Base-by-base conservation (phyloP, 306 rosid genomes). In the Lagenaria siceraria region DNA sequence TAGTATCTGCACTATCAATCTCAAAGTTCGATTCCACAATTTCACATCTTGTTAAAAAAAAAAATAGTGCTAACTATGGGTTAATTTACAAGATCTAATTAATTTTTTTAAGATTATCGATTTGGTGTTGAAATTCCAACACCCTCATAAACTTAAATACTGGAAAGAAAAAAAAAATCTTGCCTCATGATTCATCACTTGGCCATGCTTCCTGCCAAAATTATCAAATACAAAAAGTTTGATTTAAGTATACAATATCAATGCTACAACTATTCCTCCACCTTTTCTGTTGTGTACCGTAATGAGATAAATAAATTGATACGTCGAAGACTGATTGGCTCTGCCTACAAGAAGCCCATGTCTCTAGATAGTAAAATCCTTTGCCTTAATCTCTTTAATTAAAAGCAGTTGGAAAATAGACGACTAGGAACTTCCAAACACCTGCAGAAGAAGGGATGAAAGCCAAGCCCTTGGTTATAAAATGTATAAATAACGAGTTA, bases 341-440 rank as follows among this genome's bases (percentile, higher is more conserved):
- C 36, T 12, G 75, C 13, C 56, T 43, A 22, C 55, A 42, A 40
- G 22, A 42, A 68, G 6, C 5, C n/a, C 35, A n/a, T 1, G 48
- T 42, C 48, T 52, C 33, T 24, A 12, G 11, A 24, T 1, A 10
- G 7, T 3, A 43, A n/a, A 66, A 43, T 4, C 35, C 10, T 3
- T n/a, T n/a, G n/a, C 24, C 36, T 5, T 71, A 42, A 13, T 17
- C 25, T 43, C 76, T 68, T 40, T 10, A 42, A 25, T 51, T 49
- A 51, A 1, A 17, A 51, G 43, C 43, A 27, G 64, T 73, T 24
- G 46, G 58, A 15, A 43, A 11, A 2, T 29, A 10, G 65, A 31
- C 48, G 61, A 74, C 79, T 86, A 86, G 5, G 78, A 84, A 76
- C 90, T 86, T 36, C 93, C 91, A 85, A 91, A 91, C 76, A 91